Evolutionary conservation across 495 filamentous ascomycete species (phyloP), one percentile per base, ranked within the genome.

Genomic region (Penicillium tannophilum): DNA sequence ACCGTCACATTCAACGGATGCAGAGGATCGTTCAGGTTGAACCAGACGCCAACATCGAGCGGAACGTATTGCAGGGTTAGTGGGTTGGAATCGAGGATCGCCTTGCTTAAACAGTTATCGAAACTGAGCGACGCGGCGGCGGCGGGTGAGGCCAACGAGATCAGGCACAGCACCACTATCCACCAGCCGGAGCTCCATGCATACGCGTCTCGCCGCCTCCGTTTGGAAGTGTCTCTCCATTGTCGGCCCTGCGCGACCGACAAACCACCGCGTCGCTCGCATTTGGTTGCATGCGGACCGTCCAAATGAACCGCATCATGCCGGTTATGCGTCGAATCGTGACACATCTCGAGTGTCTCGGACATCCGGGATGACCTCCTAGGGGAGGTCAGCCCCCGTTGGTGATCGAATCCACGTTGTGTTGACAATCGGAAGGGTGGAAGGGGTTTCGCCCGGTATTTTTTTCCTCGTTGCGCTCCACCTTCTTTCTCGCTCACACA

Each of bases 31-130:
- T 74, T 69, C 23, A 83, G 74, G 62, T 92, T 81, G 75, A 95
- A 96, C 12, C 72, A 74, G 55, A 90, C 95, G 62, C 86, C 83
- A 56, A 95, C 81, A 55, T 81, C 81, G 12, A 85, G 62, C 1
- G 94, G 93, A 9, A 85, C 78, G 72, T 92, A 97, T 77, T 98
- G 95, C n/a, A 98, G 78, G 54, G 68, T 82, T 62, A 62, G 60
- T 24, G 83, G 82, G 30, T 58, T 62, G 19, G 79, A 83, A 44
- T 78, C 76, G 59, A 84, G 72, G 60, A 87, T 83, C n/a, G 67
- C 71, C 39, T 85, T 75, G 49, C 76, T 71, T 42, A 98, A 72
- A 73, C 94, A 98, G 73, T 98, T 97, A 5, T 91, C 81, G 70
- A 94, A 96, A 39, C 83, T 74, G 54, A 97, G 72, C 63, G 84